Percentiles rank a stretch among this genome's conserved stretches.
Conservation (phyloP, 2,329 filamentous ascomycete genomes). For the Dryadomyces sulphureus region DNA sequence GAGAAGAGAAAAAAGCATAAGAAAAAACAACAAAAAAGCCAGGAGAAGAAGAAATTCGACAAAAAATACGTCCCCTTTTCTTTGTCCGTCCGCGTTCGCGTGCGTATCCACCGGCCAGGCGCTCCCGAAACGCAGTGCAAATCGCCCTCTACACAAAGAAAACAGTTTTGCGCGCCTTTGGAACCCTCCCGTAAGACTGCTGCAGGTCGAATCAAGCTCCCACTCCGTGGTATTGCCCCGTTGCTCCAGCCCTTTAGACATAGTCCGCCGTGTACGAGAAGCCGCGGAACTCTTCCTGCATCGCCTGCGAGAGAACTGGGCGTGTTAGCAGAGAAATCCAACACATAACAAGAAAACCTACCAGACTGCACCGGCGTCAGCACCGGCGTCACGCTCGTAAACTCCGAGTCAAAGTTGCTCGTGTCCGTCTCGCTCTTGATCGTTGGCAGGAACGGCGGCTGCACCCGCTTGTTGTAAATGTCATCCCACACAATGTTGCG, state of each 20-base stretch:
- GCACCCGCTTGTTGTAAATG: slow-evolving; percentile 87
- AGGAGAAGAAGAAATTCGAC: neutral
- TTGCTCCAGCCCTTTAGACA: slow-evolving; percentile 31
- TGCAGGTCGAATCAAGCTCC: neutral
- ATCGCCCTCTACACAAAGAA: neutral
- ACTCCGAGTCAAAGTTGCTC: slow-evolving; percentile 98
- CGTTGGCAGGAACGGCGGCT: slow-evolving; percentile 75
- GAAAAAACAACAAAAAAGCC: neutral
- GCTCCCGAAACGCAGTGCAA: neutral
- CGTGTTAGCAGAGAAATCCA: neutral
- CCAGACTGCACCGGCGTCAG: slow-evolving; percentile 93
- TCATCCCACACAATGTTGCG: slow-evolving; percentile 97
- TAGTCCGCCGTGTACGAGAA: slow-evolving; percentile 97
- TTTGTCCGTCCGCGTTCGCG: neutral
- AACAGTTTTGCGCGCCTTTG: neutral
- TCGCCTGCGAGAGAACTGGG: slow-evolving; percentile 84
- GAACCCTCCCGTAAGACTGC: neutral
- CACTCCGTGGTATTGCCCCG: neutral
- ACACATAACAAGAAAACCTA: slow-evolving; percentile 33
- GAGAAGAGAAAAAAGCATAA: neutral
- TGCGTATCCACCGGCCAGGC: neutral
- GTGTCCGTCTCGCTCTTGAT: slow-evolving; percentile 92
- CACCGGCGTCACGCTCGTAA: slow-evolving; percentile 95
- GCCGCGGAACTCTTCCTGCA: slow-evolving; percentile 98
- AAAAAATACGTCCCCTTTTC: neutral